Evolutionary conservation across 148 eudicot species (phyloP).

Genomic region (Pouteria glomerata): DNA sequence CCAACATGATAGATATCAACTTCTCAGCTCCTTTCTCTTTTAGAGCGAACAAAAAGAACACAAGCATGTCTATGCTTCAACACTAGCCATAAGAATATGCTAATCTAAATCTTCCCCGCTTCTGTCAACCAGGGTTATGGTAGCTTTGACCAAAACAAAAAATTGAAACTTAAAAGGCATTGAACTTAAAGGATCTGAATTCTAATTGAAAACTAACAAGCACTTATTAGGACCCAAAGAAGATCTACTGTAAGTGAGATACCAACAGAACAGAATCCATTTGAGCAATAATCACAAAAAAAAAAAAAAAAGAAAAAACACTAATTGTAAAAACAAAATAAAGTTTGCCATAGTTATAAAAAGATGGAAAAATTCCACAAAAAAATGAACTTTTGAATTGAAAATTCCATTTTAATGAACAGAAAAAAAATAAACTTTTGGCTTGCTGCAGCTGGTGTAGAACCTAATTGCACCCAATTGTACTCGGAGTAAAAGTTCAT

Average conservation of each 20-base stretch:
- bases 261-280: neutral
- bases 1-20: neutral
- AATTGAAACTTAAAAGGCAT: neutral
- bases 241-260: neutral
- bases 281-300: neutral
- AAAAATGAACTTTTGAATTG: too few relatives aligned
- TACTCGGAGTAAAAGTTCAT: too few relatives aligned
- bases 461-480: too few relatives aligned
- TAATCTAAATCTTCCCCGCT: too few relatives aligned
- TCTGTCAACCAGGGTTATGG: too few relatives aligned
- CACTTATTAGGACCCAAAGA: neutral
- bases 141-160: too few relatives aligned
- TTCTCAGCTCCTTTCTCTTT: neutral
- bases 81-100: too few relatives aligned
- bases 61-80: neutral
- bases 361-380: too few relatives aligned
- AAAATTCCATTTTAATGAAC: too few relatives aligned
- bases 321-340: neutral
- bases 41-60: neutral
- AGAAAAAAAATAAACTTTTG: too few relatives aligned
- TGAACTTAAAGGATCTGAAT: neutral
- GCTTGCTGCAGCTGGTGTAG: too few relatives aligned
- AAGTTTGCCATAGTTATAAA: neutral
- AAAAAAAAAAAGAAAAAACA: neutral
- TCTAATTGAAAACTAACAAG: neutral